A percentile compares a stretch with the other conserved stretches of the same genome.
Conservation (phyloP, 192 early-diverging fungal species). For the Obelidium mucronatum region DNA sequence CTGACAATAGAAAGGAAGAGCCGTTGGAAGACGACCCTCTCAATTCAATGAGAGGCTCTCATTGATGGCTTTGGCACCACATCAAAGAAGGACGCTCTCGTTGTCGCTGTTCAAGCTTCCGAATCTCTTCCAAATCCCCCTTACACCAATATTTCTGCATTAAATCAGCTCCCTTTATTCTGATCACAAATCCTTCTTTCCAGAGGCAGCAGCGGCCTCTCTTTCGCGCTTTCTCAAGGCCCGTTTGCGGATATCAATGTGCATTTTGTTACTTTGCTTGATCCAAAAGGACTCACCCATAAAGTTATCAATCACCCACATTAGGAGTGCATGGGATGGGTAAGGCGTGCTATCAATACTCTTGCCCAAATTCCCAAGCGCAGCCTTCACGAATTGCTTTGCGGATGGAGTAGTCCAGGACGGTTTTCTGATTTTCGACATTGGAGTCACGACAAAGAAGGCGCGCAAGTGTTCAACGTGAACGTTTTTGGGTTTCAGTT, state of each 20-base stretch:
- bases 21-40: no score
- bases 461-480: slow-evolving; percentile 93
- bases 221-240: slow-evolving; percentile 70
- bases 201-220: slow-evolving; percentile 36
- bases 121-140: no score
- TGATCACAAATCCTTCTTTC: slow-evolving; percentile 9
- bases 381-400: slow-evolving; percentile 76
- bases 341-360: slow-evolving; percentile 73
- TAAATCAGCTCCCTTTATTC: no score
- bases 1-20: no score
- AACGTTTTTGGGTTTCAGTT: slow-evolving; percentile 73
- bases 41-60: no score
- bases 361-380: slow-evolving; percentile 73
- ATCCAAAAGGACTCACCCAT: slow-evolving; percentile 66
- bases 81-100: no score
- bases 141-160: no score
- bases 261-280: slow-evolving; percentile 61
- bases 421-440: slow-evolving; percentile 92
- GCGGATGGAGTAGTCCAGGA: slow-evolving; percentile 82
- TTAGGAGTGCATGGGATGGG: slow-evolving; percentile 71
- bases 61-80: no score
- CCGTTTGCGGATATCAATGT: slow-evolving; percentile 73
- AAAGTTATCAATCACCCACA: slow-evolving; percentile 73
- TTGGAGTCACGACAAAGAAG: slow-evolving; percentile 94
- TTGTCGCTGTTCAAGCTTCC: no score